Conservation (phyloP, 805 yeast genomes). For the Vanderwaltozyma yarrowii region DNA sequence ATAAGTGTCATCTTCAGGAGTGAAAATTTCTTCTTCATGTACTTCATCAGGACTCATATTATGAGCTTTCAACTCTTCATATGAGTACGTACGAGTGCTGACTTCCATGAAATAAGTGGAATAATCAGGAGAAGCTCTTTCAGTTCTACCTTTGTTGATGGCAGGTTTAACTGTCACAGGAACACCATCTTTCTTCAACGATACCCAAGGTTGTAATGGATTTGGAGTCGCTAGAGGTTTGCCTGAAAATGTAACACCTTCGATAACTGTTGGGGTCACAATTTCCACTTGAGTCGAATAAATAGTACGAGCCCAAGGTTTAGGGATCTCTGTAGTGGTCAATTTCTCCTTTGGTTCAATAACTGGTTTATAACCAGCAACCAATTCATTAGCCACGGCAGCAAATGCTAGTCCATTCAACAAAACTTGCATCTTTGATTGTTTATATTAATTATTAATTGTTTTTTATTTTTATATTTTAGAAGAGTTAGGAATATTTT, state of each 20-base stretch:
- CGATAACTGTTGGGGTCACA: constrained; percentile 58
- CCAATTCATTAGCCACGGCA: not conserved
- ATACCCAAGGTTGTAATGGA: constrained; percentile 72
- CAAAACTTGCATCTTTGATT: too few species aligned
- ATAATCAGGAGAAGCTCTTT: constrained; percentile 59
- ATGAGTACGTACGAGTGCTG: constrained; percentile 43
- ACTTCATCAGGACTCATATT: constrained; percentile 55
- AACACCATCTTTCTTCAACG: constrained; percentile 62
- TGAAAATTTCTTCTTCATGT: constrained; percentile 43
- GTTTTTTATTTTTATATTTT: too few species aligned
- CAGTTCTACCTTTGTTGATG: constrained; percentile 59
- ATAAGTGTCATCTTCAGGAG: constrained; percentile 67
- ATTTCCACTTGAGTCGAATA: constrained; percentile 46
- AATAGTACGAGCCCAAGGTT: constrained; percentile 69
- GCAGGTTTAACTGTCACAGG: constrained; percentile 77
- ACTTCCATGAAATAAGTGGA: constrained; percentile 70
- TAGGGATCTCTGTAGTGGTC: constrained; percentile 34
- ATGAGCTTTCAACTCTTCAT: constrained; percentile 61
- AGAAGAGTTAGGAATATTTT: too few species aligned
- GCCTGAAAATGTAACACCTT: constrained; percentile 43
- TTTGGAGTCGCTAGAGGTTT: constrained; percentile 41
- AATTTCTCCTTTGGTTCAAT: constrained; percentile 29
- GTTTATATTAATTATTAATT: too few species aligned
- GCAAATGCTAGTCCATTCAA: too few species aligned
- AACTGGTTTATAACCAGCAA: constrained; percentile 17